Percentiles rank a stretch among this genome's conserved stretches.
phyloP scores from a whole-genome alignment of 768 basidiomycete species.

The Pleurotus ostreatus region DNA sequence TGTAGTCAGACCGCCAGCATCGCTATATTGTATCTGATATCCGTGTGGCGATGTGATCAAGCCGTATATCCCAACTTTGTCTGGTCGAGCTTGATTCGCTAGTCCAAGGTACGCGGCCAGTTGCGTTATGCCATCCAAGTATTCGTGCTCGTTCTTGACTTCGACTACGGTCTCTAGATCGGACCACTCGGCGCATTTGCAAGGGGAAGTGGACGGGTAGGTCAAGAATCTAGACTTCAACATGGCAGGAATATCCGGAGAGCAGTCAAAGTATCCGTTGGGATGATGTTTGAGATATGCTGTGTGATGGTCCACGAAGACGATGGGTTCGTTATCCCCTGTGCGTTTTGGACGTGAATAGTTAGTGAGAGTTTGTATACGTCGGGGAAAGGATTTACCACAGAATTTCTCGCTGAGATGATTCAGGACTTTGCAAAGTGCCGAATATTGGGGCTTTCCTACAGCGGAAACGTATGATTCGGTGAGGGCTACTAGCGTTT shows the following conservation, averaged over 20 bases:
- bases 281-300: background rate
- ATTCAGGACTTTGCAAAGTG: background rate
- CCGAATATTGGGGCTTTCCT: background rate
- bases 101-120: constrained; percentile 6
- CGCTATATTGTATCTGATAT: constrained; percentile 4
- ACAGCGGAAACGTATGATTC: background rate
- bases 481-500: background rate
- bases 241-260: background rate
- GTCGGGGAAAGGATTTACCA: background rate
- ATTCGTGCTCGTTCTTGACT: background rate
- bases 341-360: background rate
- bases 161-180: background rate
- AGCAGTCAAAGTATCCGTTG: background rate
- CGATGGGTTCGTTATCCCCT: background rate
- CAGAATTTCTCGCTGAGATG: background rate
- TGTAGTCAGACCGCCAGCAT: constrained; percentile 3
- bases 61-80: constrained; percentile 1
- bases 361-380: background rate
- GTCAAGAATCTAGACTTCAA: background rate
- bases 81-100: constrained; percentile 10
- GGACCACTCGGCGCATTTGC: background rate
- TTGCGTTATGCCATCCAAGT: constrained; percentile 4
- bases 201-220: background rate
- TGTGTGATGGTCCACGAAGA: background rate
- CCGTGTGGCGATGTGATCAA: background rate